Conservation (phyloP, 345 rosid genomes). For the Leavenworthia alabamica region DNA sequence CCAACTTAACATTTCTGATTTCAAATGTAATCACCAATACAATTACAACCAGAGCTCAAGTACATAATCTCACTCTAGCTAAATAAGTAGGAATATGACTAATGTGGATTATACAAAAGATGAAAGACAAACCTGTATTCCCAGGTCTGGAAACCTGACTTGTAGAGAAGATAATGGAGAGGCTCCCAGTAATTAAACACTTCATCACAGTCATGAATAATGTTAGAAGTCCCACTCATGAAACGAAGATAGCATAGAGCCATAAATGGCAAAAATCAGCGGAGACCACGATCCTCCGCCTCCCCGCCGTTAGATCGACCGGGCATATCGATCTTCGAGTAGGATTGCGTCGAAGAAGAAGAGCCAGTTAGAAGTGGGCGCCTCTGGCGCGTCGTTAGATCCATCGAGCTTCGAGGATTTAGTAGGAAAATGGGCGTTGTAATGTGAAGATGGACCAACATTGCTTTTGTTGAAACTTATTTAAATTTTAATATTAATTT, state of each 20-base stretch:
- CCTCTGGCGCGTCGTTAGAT: slow-evolving; percentile 65
- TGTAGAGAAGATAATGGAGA: slow-evolving; percentile 83
- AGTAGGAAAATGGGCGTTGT: slow-evolving; percentile 20
- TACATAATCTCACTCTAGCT: neutral
- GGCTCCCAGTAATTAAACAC: slow-evolving; percentile 99
- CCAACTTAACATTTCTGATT: too few species aligned
- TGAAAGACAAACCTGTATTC: slow-evolving; percentile 65
- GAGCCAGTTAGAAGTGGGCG: slow-evolving; percentile 44
- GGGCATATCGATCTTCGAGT: slow-evolving; percentile 63
- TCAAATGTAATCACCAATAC: too few species aligned
- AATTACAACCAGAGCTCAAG: too few species aligned
- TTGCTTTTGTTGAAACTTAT: too few species aligned
- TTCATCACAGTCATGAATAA: slow-evolving; percentile 96
- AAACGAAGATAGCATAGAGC: slow-evolving; percentile 73
- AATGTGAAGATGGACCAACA: too few species aligned
- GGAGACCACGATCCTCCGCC: slow-evolving; percentile 43
- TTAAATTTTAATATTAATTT: too few species aligned
- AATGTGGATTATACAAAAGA: neutral
- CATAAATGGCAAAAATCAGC: slow-evolving; percentile 70
- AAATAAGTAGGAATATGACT: neutral
- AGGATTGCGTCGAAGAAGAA: slow-evolving; percentile 33
- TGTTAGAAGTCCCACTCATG: slow-evolving; percentile 97
- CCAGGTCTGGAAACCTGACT: slow-evolving; percentile 96
- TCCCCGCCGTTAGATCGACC: slow-evolving; percentile 35
- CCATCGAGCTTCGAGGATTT: slow-evolving; percentile 35